Base-by-base conservation (phyloP, 805 yeast genomes). In the Lachancea thermotolerans region DNA sequence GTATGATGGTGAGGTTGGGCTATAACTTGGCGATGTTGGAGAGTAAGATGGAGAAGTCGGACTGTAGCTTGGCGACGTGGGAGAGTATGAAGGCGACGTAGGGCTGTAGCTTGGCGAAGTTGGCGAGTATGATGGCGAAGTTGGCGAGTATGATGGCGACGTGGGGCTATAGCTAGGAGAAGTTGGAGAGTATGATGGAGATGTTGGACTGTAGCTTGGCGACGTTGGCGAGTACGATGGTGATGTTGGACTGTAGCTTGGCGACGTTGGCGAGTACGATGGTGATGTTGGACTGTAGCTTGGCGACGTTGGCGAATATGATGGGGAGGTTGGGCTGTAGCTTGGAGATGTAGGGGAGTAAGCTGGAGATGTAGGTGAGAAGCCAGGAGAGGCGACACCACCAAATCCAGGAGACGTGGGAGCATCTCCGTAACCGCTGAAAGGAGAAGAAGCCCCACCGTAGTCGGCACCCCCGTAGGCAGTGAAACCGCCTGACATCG, bases 271-370 rank as follows among this genome's bases (percentile, higher is more conserved):
- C 9, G 77, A 68, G 60, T 82, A 83, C 2, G 73, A 57, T 54
- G 75, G 75, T 1, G 74, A 70, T 0, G 74, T 71, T 46, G 83
- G 96, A 1, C 84, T 74, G 66, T 88, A 89, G 1, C 56, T 65
- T 58, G 78, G 90, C 1, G 82, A 76, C 2, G 85, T 79, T 41
- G 87, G 88, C 37, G 78, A 69, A 59, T 81, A 81, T 4, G 64
- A 52, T 48, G 87, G 86, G 3, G 80, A 72, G 0, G 86, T 79
- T 41, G 86, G 85, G 72, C 63, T 88, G 62, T 87, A 89, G 9
- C 73, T 60, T 56, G 95, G 95, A 0, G 90, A 81, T 0, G 95
- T 85, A 50, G 95, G 95, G 0, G 84, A 75, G 67, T 85, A 84
- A 12, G 77, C 69, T 49, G 95, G 93, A 2, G 90, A 81, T 0